phyloP scores from a whole-genome alignment of 2,329 filamentous ascomycete species.

The Venturiaceae sp. region DNA sequence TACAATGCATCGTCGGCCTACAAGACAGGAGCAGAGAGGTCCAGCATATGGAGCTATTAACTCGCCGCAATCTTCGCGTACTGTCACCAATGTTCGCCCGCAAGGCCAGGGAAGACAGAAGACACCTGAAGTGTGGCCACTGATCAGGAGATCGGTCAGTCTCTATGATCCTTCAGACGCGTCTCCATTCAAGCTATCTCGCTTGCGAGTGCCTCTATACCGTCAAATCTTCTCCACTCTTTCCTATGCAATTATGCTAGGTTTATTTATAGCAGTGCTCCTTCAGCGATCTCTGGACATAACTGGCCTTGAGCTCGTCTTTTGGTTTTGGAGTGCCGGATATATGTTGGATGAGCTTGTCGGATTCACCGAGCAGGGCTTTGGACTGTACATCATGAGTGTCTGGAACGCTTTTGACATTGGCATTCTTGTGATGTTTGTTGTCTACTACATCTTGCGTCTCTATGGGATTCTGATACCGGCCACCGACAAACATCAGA shows the following conservation, averaged over 20 bases:
- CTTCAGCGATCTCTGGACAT: slow-evolving; percentile 67
- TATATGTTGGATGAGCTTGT: slow-evolving; percentile 96
- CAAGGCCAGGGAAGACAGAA: slow-evolving; percentile 4
- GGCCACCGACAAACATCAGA: slow-evolving; percentile 55
- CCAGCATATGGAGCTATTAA: slow-evolving; percentile 15
- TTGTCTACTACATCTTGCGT: slow-evolving; percentile 83
- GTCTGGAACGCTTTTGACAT: slow-evolving; percentile 97
- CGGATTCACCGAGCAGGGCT: slow-evolving; percentile 93
- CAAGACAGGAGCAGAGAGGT: slow-evolving; percentile 19
- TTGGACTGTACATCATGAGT: slow-evolving; percentile 92
- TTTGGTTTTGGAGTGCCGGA: slow-evolving; percentile 96
- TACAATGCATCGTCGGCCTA: slow-evolving; percentile 60
- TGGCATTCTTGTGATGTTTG: slow-evolving; percentile 75
- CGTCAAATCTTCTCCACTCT: slow-evolving; percentile 82
- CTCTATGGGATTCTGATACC: slow-evolving; percentile 79
- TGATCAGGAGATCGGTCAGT: slow-evolving; percentile 63
- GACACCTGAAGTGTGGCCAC: slow-evolving; percentile 16
- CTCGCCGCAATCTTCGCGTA: neutral
- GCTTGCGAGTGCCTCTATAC: slow-evolving; percentile 83
- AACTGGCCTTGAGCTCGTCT: slow-evolving; percentile 74
- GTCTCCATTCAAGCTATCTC: slow-evolving; percentile 82
- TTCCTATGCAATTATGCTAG: slow-evolving; percentile 76
- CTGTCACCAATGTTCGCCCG: neutral
- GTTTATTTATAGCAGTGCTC: slow-evolving; percentile 76
- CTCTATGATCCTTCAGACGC: slow-evolving; percentile 87